Evolutionary conservation across 805 yeast genomes (phyloP).

Genomic region (Phaffomyces antillensis): DNA sequence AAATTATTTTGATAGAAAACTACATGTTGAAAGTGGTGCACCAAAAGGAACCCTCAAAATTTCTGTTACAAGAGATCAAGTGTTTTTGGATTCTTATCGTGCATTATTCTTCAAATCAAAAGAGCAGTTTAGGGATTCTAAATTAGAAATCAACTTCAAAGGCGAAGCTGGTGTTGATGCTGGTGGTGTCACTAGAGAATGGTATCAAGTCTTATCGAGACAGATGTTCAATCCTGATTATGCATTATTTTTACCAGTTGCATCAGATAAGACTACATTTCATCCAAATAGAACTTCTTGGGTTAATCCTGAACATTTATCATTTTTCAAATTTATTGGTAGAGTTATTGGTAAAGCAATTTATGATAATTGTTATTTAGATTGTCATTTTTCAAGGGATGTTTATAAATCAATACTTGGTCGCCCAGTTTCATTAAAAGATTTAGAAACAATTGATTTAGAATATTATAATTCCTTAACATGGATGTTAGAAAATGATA

Average conservation of each 20-base stretch:
- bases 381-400: conserved; percentile 92
- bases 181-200: conserved; percentile 95
- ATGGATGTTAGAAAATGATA: conserved; percentile 97
- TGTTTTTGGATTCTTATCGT: conserved; percentile 84
- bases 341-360: conserved; percentile 92
- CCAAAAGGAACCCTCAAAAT: conserved; percentile 47
- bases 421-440: conserved; percentile 75
- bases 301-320: conserved; percentile 87
- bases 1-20: conserved; percentile 69
- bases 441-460: conserved; percentile 88
- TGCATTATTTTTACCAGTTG: conserved; percentile 85
- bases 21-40: conserved; percentile 41
- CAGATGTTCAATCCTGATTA: conserved; percentile 96
- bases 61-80: conserved; percentile 79
- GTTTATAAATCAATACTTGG: conserved; percentile 86
- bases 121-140: conserved; percentile 64
- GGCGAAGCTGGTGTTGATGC: conserved; percentile 98
- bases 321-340: conserved; percentile 92
- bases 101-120: conserved; percentile 71
- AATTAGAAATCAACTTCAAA: conserved; percentile 73
- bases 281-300: conserved; percentile 92
- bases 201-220: conserved; percentile 91
- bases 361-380: conserved; percentile 75
- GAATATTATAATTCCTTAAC: conserved; percentile 86
- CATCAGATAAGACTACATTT: conserved; percentile 87